These are phyloP conservation scores for Aspergillus sp. DNA, from an alignment of 2,329 filamentous ascomycete genomes.

Conservation along the genomic window DNA sequence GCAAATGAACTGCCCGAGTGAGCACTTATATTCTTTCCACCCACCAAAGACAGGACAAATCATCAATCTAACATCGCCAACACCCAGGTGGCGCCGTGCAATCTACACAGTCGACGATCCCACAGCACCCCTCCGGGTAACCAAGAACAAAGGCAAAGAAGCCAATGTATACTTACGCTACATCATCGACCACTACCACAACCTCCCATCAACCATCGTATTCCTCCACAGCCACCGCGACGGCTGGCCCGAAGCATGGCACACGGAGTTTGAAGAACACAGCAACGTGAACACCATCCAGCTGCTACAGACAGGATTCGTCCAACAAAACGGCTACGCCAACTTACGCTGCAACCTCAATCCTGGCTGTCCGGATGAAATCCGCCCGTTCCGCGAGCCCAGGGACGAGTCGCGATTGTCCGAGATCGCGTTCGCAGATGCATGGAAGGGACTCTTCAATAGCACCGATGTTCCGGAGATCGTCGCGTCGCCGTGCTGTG, in stretches of 20 bases:
- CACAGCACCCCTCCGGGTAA: slow-evolving; percentile 19
- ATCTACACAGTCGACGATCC: slow-evolving; percentile 43
- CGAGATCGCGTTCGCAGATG: slow-evolving; percentile 29
- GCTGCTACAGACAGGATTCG: slow-evolving; percentile 48
- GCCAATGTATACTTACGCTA: slow-evolving; percentile 46
- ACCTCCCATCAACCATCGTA: slow-evolving; percentile 51
- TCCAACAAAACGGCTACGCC: slow-evolving; percentile 55
- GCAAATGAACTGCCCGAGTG: slow-evolving; percentile 44
- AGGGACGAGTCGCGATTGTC: slow-evolving; percentile 15
- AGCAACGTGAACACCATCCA: slow-evolving; percentile 52
- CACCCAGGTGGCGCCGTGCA: slow-evolving; percentile 41
- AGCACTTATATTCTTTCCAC: slow-evolving; percentile 4
- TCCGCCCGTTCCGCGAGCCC: slow-evolving; percentile 27
- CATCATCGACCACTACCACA: slow-evolving; percentile 45
- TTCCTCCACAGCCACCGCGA: slow-evolving; percentile 59
- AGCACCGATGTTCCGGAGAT: slow-evolving; percentile 45
- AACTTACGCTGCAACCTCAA: slow-evolving; percentile 55
- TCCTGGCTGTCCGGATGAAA: slow-evolving; percentile 36
- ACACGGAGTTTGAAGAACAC: slow-evolving; percentile 56
- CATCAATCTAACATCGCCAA: neutral
- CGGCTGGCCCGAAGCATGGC: slow-evolving; percentile 44
- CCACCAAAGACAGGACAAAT: neutral
- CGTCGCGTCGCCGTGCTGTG: slow-evolving; percentile 60
- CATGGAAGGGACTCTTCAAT: slow-evolving; percentile 30
- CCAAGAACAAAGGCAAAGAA: slow-evolving; percentile 45